Base-by-base conservation (phyloP, 2,329 filamentous ascomycete species). In the Exophiala sp. region DNA sequence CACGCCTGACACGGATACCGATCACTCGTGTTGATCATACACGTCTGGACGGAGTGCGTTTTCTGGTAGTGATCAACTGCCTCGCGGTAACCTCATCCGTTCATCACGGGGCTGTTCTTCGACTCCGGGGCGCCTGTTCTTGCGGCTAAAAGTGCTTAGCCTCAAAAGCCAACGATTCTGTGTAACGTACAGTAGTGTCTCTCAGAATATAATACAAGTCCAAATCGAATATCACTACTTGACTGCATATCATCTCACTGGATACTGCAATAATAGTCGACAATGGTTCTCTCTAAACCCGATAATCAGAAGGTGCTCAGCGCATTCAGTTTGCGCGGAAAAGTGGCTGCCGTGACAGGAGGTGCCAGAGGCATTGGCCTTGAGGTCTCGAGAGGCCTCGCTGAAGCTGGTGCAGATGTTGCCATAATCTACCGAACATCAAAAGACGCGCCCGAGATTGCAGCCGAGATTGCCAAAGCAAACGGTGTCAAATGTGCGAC, bases 401-500 rank as follows among this genome's bases (percentile, higher is more conserved):
- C 58, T 46, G 42, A 55, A 41, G 39, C 50, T 50, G 47, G 58
- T 49, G 39, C 56, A 39, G 24, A 55, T 42, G 48, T 57, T 2
- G 36, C 51, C 10, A 16, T 56, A 36, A 20, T 34, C 10, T 54
- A 49, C 33, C 16, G 63, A 47, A 62, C 67, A 2, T 64, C 63
- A 32, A 63, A 50, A 12, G 62, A 61, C 1, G 67, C 68, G 11
- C 50, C 50, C 1, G 33, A 50, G 0, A 55, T 57, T 5, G 69
- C 69, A 5, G 50, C 61, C 0, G 63, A 65, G 5, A 65, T 71
- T 36, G 64, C 63, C 20, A 46, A 55, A 21, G 49, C 58, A 1
- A 67, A 68, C 53, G 65, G 65, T 9, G 59, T 67, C 16, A 62
- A 58, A 18, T 59, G 54, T 10, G 60, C 65, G 50, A 72, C 73